These are phyloP conservation scores for Wickerhamiella australiensis DNA, from an alignment of 805 yeast species.

Conservation along the genomic window DNA sequence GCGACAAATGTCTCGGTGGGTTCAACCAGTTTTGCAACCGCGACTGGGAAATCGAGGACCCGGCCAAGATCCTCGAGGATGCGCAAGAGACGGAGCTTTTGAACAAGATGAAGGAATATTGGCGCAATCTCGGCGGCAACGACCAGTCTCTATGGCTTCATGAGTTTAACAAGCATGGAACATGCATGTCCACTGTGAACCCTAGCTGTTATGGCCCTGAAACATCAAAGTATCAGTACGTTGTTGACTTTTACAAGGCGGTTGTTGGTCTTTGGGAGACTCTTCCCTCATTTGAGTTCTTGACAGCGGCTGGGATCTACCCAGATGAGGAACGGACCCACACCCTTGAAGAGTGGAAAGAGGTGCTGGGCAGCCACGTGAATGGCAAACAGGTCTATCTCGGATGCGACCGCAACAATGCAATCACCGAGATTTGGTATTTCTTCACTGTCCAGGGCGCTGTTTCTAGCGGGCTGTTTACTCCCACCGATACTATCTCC, in stretches of 20 bases:
- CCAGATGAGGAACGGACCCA: slow-evolving; percentile 53
- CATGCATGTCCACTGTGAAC: slow-evolving; percentile 72
- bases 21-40: slow-evolving; percentile 69
- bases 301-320: slow-evolving; percentile 53
- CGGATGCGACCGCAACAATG: slow-evolving; percentile 42
- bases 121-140: slow-evolving; percentile 64
- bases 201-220: slow-evolving; percentile 49
- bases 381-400: slow-evolving; percentile 45
- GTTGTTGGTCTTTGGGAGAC: slow-evolving; percentile 45
- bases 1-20: slow-evolving; percentile 74
- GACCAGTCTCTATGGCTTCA: slow-evolving; percentile 74
- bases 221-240: slow-evolving; percentile 30
- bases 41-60: slow-evolving; percentile 42
- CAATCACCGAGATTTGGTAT: slow-evolving; percentile 64
- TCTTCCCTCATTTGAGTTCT: slow-evolving; percentile 56
- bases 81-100: slow-evolving; percentile 39
- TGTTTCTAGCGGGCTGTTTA: slow-evolving; percentile 50
- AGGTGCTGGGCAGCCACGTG: slow-evolving; percentile 28
- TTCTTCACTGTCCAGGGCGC: slow-evolving; percentile 67
- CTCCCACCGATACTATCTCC: slow-evolving; percentile 42
- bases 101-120: slow-evolving; percentile 42
- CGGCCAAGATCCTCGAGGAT: slow-evolving; percentile 34
- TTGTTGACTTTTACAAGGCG: slow-evolving; percentile 57
- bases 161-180: slow-evolving; percentile 89
- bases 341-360: slow-evolving; percentile 33